Evolutionary conservation across 2,329 filamentous ascomycete species (phyloP).

Genomic region (Botryotinia globosa): DNA sequence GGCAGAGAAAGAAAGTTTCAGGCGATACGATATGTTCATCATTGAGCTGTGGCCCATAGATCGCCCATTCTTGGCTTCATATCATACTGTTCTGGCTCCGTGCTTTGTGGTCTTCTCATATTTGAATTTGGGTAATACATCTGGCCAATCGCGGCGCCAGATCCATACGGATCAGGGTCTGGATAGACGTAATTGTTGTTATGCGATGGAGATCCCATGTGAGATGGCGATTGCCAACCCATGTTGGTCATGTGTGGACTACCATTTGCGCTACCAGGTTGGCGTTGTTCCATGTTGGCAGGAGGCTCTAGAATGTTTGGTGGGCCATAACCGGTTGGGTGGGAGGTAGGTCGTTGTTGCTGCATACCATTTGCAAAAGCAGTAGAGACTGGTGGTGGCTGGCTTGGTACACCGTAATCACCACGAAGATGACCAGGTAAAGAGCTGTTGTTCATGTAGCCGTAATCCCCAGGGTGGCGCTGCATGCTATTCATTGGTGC

Average conservation of each 20-base stretch:
- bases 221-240: conserved; percentile 84
- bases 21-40: conserved; percentile 25
- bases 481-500: conserved; percentile 64
- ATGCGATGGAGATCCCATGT: conserved; percentile 58
- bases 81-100: conserved; percentile 67
- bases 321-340: conserved; percentile 78
- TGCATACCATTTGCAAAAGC: conserved; percentile 51
- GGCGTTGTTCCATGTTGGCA: conserved; percentile 66
- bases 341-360: conserved; percentile 70
- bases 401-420: conserved; percentile 53
- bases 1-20: neutral
- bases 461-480: conserved; percentile 54
- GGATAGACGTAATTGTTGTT: conserved; percentile 72
- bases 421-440: conserved; percentile 79
- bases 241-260: conserved; percentile 75
- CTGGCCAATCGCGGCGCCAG: conserved; percentile 55
- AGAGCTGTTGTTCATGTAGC: conserved; percentile 74
- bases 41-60: conserved; percentile 52
- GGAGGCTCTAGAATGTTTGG: conserved; percentile 71
- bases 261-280: conserved; percentile 67
- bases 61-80: conserved; percentile 56
- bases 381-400: conserved; percentile 57
- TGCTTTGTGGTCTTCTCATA: conserved; percentile 71
- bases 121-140: conserved; percentile 71
- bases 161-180: conserved; percentile 73